phyloP scores from a whole-genome alignment of 805 yeast species.

The Yarrowia sp. region DNA sequence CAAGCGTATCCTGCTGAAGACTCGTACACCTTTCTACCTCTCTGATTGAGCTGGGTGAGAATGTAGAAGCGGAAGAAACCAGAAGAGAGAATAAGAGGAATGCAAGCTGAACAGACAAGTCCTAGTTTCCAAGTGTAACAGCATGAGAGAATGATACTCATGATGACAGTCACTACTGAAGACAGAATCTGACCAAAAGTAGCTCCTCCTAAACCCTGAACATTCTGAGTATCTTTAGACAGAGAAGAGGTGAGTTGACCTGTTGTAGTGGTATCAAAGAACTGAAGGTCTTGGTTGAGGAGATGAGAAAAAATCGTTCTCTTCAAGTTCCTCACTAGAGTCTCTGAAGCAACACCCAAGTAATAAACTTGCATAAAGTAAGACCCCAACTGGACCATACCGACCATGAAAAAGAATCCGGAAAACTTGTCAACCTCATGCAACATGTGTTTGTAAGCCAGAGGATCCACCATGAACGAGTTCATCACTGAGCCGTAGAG shows the following conservation, averaged over 20 bases:
- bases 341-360: conserved; percentile 36
- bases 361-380: conserved; percentile 33
- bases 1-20: conserved; percentile 44
- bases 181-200: conserved; percentile 43
- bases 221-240: conserved; percentile 44
- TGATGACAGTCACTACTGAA: conserved; percentile 41
- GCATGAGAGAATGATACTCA: conserved; percentile 42
- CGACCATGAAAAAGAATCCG: conserved; percentile 42
- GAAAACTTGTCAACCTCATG: conserved; percentile 38
- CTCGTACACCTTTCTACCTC: conserved; percentile 42
- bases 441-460: conserved; percentile 39
- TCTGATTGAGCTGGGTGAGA: conserved; percentile 38
- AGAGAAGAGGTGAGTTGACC: conserved; percentile 42
- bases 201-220: conserved; percentile 44
- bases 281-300: conserved; percentile 41
- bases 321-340: conserved; percentile 40
- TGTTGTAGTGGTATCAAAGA: conserved; percentile 42
- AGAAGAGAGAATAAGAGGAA: conserved; percentile 42
- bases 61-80: conserved; percentile 43
- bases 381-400: conserved; percentile 35
- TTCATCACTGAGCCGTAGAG: conserved; percentile 41
- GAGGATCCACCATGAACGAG: conserved; percentile 39
- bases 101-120: conserved; percentile 42
- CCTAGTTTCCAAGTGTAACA: conserved; percentile 44
- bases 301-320: conserved; percentile 38